These are phyloP conservation scores for Rhododendron kiyosumense DNA, from an alignment of 148 eudicot genomes.

Conservation along the genomic window DNA sequence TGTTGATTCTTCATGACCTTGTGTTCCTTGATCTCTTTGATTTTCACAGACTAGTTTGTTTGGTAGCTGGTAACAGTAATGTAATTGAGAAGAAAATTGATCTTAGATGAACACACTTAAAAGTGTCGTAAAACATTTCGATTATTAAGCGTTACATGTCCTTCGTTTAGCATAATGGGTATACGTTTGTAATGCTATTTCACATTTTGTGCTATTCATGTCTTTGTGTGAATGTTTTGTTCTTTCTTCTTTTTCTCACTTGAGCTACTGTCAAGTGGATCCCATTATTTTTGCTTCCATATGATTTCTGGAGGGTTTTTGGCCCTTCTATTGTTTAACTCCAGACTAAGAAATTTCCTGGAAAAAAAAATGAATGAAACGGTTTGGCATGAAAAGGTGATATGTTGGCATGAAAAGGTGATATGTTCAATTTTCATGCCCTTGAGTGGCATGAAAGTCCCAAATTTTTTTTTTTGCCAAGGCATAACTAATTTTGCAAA, in stretches of 20 bases:
- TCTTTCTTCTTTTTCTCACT: not conserved
- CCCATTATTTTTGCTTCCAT: not conserved
- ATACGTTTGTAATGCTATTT: not conserved
- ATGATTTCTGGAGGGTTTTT: not conserved
- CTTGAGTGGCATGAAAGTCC: not conserved
- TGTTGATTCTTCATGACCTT: not conserved
- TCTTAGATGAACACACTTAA: not conserved
- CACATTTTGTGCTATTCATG: not conserved
- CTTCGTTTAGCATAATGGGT: not conserved
- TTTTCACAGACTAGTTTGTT: no score
- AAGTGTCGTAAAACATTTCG: not conserved
- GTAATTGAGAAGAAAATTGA: not conserved
- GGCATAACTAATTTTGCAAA: not conserved
- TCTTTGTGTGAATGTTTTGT: not conserved
- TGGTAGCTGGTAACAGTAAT: not conserved
- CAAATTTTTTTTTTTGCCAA: not conserved
- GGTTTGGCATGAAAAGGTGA: not conserved
- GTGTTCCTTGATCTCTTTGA: not conserved
- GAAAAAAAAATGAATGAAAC: not conserved
- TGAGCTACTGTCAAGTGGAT: not conserved
- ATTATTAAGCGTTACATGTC: no score
- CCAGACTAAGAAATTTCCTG: not conserved
- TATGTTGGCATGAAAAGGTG: not conserved
- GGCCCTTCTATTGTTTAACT: not conserved
- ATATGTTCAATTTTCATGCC: not conserved